phyloP scores from a whole-genome alignment of 106 monocot genomes.

The Phalaenopsis equestris region DNA sequence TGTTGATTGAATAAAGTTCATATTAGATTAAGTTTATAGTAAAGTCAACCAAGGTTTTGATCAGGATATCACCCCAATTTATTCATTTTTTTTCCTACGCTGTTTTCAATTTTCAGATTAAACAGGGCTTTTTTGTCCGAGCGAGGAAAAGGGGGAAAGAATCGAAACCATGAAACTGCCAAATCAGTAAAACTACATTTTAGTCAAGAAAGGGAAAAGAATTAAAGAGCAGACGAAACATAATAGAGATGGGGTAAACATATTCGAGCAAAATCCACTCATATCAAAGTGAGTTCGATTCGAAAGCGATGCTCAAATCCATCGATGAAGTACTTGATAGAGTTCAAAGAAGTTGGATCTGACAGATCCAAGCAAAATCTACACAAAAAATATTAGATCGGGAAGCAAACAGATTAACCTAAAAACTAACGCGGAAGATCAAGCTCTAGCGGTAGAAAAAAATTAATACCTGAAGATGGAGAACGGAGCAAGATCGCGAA shows the following conservation, averaged over 20 bases:
- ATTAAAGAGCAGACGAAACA: background rate
- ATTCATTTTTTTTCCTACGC: background rate
- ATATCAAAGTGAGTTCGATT: background rate
- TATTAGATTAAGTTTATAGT: too few relatives aligned
- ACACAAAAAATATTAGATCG: background rate
- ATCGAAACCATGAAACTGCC: background rate
- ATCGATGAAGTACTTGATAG: background rate
- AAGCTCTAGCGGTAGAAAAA: background rate
- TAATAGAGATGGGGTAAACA: background rate
- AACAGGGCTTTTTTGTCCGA: background rate
- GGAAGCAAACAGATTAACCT: background rate
- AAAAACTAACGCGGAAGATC: background rate
- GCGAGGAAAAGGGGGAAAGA: too few relatives aligned
- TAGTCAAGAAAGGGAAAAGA: background rate
- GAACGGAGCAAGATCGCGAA: background rate
- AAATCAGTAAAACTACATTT: background rate
- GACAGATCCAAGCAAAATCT: background rate
- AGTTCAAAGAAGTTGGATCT: background rate
- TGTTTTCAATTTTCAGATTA: background rate
- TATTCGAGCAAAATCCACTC: background rate
- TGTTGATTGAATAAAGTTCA: too few relatives aligned
- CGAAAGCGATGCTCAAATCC: background rate
- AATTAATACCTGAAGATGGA: background rate
- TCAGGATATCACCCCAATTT: too few relatives aligned
- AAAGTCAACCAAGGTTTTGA: too few relatives aligned